phyloP scores from a whole-genome alignment of 805 yeast genomes.

The Starmerella bacillaris region DNA sequence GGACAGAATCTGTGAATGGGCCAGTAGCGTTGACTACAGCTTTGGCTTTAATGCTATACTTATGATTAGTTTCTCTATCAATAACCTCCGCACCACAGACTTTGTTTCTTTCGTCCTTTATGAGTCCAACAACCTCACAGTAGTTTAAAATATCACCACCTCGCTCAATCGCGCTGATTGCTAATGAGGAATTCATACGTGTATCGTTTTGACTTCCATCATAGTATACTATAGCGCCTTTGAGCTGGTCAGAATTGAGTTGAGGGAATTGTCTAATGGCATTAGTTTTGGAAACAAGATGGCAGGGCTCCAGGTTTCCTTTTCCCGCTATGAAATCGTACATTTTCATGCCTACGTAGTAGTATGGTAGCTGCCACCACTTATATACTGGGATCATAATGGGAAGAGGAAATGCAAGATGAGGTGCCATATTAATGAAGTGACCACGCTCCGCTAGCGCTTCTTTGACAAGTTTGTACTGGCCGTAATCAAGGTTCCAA shows the following conservation, averaged over 20 bases:
- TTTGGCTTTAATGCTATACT: constrained; percentile 49
- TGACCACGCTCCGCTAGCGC: constrained; percentile 76
- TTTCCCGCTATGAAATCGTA: constrained; percentile 85
- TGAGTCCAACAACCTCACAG: constrained; percentile 56
- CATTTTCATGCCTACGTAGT: constrained; percentile 75
- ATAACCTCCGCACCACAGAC: constrained; percentile 58
- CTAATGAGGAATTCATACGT: constrained; percentile 72
- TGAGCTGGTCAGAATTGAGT: constrained; percentile 59
- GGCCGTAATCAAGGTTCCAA: constrained; percentile 79
- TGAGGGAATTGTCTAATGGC: constrained; percentile 69
- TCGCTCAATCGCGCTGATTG: constrained; percentile 63
- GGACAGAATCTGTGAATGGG: constrained; percentile 67
- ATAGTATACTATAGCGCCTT: constrained; percentile 83
- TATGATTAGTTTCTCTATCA: constrained; percentile 42
- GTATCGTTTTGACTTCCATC: constrained; percentile 91
- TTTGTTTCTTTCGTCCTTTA: constrained; percentile 39
- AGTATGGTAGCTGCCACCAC: constrained; percentile 92
- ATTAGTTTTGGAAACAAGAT: constrained; percentile 45
- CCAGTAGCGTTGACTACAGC: constrained; percentile 85
- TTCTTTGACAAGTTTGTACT: constrained; percentile 72
- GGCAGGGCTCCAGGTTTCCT: constrained; percentile 66
- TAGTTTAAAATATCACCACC: constrained; percentile 87
- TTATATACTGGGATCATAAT: constrained; percentile 91
- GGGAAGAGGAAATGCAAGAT: constrained; percentile 67
- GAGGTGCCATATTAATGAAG: constrained; percentile 81